Conservation (phyloP, 2,329 filamentous ascomycete species). For the Talaromyces atroroseus region DNA sequence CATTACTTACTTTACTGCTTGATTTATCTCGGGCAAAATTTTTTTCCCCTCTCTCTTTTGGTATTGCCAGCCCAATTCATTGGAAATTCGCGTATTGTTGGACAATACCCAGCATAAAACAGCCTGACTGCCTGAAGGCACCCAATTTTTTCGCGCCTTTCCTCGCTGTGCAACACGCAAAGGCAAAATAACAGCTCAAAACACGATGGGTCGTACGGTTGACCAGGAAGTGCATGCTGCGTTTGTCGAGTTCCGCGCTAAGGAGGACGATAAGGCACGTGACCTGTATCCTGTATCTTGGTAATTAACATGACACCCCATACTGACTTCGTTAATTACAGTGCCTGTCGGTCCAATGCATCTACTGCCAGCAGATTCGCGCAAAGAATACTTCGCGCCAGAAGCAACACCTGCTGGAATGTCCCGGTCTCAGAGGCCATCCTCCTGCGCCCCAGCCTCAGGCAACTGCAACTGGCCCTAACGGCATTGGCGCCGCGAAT, state of each 20-base stretch:
- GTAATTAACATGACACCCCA: slow-evolving; percentile 34
- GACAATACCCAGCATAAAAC: not conserved
- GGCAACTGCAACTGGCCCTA: slow-evolving; percentile 32
- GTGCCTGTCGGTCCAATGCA: slow-evolving; percentile 50
- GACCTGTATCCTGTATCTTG: slow-evolving; percentile 21
- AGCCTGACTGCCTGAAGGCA: not conserved
- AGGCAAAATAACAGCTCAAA: slow-evolving; percentile 6
- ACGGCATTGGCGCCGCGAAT: slow-evolving; percentile 37
- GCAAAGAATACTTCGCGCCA: slow-evolving; percentile 50
- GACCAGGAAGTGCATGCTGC: slow-evolving; percentile 50
- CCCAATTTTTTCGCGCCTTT: not conserved
- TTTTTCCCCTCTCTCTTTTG: not conserved
- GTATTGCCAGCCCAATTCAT: not conserved
- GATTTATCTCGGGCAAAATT: not conserved
- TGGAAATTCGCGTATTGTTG: not conserved
- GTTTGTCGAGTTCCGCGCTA: slow-evolving; percentile 50
- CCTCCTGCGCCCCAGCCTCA: slow-evolving; percentile 40
- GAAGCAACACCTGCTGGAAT: slow-evolving; percentile 48
- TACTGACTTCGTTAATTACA: slow-evolving; percentile 34
- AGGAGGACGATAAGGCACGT: slow-evolving; percentile 48
- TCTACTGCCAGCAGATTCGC: slow-evolving; percentile 49
- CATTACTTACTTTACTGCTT: not conserved
- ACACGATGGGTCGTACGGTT: slow-evolving; percentile 46
- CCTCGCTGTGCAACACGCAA: slow-evolving; percentile 2
- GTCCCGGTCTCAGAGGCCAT: slow-evolving; percentile 44